Percentiles rank a stretch among this genome's conserved stretches.
phyloP scores from a whole-genome alignment of 1,284 basidiomycete genomes.

The Rhodotorula glutinis region DNA sequence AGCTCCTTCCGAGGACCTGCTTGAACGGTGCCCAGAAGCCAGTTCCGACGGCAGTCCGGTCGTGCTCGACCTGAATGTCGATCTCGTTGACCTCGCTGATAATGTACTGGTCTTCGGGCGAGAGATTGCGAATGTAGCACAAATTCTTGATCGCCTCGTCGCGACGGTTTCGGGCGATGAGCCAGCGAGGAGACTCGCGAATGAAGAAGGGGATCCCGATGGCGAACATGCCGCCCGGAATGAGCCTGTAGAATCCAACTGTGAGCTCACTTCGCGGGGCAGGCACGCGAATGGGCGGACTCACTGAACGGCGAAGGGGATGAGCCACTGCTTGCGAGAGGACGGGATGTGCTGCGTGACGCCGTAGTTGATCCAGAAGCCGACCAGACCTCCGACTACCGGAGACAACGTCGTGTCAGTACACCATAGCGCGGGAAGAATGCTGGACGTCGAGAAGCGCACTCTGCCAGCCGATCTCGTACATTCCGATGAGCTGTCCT shows the following conservation, averaged over 20 bases:
- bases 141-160: conserved; percentile 59
- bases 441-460: no score
- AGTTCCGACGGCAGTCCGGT: conserved; percentile 29
- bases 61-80: conserved; percentile 35
- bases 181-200: conserved; percentile 62
- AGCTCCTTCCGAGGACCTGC: conserved; percentile 28
- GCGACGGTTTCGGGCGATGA: conserved; percentile 57
- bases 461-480: conserved; percentile 46
- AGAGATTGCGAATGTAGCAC: conserved; percentile 44
- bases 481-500: conserved; percentile 46
- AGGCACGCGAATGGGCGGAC: background rate
- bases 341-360: conserved; percentile 14
- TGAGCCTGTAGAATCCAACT: conserved; percentile 39
- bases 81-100: conserved; percentile 35
- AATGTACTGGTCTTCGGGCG: conserved; percentile 23
- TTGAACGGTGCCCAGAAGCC: conserved; percentile 34
- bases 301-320: conserved; percentile 4
- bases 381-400: conserved; percentile 33
- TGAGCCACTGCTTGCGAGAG: conserved; percentile 19
- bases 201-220: conserved; percentile 54
- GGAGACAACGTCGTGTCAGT: no score
- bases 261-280: background rate
- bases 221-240: conserved; percentile 57
- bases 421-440: background rate
- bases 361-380: conserved; percentile 32